Percentiles rank a stretch among this genome's conserved stretches.
Conservation (phyloP, 495 filamentous ascomycete species). For the Aspergillus indologenus region DNA sequence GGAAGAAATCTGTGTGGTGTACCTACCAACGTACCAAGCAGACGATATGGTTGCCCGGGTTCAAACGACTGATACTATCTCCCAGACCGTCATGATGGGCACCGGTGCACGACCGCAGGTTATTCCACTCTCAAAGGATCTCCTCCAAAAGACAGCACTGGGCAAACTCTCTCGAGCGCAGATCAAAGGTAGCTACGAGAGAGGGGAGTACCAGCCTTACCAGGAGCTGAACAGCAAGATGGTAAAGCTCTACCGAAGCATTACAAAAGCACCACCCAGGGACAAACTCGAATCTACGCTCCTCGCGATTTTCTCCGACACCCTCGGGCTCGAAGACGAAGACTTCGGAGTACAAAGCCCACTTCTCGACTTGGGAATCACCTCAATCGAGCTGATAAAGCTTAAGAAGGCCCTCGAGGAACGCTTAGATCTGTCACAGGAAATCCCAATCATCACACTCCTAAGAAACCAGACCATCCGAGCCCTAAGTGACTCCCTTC, state of each 20-base stretch:
- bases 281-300: conserved; percentile 14
- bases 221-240: conserved; percentile 1
- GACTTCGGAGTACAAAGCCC: conserved; percentile 26
- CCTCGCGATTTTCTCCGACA: conserved; percentile 18
- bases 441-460: conserved; percentile 10
- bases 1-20: conserved; percentile 34
- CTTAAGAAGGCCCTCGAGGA: conserved; percentile 10
- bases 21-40: conserved; percentile 13
- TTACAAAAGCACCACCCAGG: not conserved
- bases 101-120: conserved; percentile 3
- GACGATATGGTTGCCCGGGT: conserved; percentile 6
- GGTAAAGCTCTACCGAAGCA: not conserved
- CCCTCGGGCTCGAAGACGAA: conserved; percentile 16
- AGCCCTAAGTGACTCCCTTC: conserved; percentile 25
- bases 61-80: conserved; percentile 1
- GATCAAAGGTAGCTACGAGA: conserved; percentile 31
- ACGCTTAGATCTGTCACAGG: not conserved
- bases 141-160: conserved; percentile 36
- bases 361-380: conserved; percentile 38
- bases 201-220: conserved; percentile 23
- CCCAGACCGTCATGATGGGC: not conserved
- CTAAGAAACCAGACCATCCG: conserved; percentile 13
- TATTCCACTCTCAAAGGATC: conserved; percentile 16
- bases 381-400: conserved; percentile 39
- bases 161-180: conserved; percentile 50